These are phyloP conservation scores for Gomphus bonarii DNA, from an alignment of 1,284 basidiomycete genomes.

Conservation along the genomic window DNA sequence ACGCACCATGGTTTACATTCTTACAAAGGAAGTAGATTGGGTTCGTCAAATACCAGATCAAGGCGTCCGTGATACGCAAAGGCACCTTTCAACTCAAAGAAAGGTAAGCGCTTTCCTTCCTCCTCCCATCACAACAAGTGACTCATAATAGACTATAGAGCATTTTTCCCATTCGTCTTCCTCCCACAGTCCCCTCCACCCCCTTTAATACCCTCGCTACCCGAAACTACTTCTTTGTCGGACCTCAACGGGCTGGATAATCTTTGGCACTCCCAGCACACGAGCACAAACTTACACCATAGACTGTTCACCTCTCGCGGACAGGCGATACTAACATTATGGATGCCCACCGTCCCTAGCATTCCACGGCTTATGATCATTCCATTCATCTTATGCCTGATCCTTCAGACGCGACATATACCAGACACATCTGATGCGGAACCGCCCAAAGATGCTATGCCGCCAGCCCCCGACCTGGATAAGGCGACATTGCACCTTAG, in stretches of 20 bases:
- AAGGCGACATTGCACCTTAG: neutral
- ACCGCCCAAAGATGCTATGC: neutral
- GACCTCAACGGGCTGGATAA: neutral
- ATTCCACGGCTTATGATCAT: neutral
- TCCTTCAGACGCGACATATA: neutral
- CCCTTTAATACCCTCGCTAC: neutral
- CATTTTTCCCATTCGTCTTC: too few relatives aligned
- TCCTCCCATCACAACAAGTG: too few relatives aligned
- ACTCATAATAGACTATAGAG: too few relatives aligned
- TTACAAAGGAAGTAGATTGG: too few relatives aligned
- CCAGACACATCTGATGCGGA: neutral
- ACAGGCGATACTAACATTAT: neutral
- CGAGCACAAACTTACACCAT: neutral
- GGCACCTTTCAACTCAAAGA: too few relatives aligned
- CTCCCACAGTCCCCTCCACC: too few relatives aligned
- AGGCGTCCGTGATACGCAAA: too few relatives aligned
- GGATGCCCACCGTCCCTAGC: neutral
- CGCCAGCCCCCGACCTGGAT: neutral
- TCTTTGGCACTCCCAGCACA: neutral
- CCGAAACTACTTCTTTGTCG: neutral
- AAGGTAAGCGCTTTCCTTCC: too few relatives aligned
- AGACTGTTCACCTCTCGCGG: neutral
- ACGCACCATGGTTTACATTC: too few relatives aligned
- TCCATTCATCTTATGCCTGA: slow-evolving; percentile 1
- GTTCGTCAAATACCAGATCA: too few relatives aligned